Percentiles rank a stretch among this genome's conserved stretches.
Evolutionary conservation across 306 rosid genomes (phyloP).

Genomic region (Ammopiptanthus mongolicus): DNA sequence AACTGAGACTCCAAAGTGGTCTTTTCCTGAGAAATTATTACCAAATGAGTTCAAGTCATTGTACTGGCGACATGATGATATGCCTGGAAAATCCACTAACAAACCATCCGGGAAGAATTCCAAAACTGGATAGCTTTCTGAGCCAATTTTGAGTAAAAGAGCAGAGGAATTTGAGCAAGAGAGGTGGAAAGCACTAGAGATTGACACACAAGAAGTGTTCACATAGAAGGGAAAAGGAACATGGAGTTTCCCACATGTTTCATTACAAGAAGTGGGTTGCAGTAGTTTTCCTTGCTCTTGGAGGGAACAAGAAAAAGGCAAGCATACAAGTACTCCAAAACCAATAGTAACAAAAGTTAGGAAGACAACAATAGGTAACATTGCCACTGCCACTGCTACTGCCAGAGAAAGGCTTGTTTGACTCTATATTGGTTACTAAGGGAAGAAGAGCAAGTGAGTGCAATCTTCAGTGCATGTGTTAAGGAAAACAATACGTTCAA

Average conservation of each 20-base stretch:
- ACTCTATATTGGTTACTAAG: slow-evolving; percentile 3
- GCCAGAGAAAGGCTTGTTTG: slow-evolving; percentile 14
- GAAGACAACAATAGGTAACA: slow-evolving; percentile 29
- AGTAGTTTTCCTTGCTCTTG: slow-evolving; percentile 22
- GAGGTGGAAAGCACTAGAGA: slow-evolving; percentile 54
- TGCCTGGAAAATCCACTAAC: slow-evolving; percentile 63
- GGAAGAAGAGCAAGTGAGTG: slow-evolving; percentile 2
- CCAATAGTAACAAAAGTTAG: slow-evolving; percentile 6
- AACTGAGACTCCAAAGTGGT: slow-evolving; percentile 54
- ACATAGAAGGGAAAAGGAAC: slow-evolving; percentile 82
- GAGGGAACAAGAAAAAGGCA: slow-evolving; percentile 42
- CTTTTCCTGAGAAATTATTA: slow-evolving; percentile 29
- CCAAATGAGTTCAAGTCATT: slow-evolving; percentile 71
- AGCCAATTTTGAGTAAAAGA: slow-evolving; percentile 54
- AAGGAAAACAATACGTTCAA: slow-evolving; percentile 11
- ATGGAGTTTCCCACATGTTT: slow-evolving; percentile 60
- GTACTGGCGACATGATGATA: slow-evolving; percentile 68
- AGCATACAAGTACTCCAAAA: slow-evolving; percentile 22
- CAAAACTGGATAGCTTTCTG: slow-evolving; percentile 46
- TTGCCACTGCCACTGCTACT: slow-evolving; percentile 47
- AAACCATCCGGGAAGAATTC: slow-evolving; percentile 73
- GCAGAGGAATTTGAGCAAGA: slow-evolving; percentile 61
- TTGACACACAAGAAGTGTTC: slow-evolving; percentile 51
- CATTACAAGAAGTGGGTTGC: slow-evolving; percentile 36
- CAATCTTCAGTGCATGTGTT: not conserved